Evolutionary conservation across 768 basidiomycete genomes (phyloP).

Genomic region (Trametes cingulata): DNA sequence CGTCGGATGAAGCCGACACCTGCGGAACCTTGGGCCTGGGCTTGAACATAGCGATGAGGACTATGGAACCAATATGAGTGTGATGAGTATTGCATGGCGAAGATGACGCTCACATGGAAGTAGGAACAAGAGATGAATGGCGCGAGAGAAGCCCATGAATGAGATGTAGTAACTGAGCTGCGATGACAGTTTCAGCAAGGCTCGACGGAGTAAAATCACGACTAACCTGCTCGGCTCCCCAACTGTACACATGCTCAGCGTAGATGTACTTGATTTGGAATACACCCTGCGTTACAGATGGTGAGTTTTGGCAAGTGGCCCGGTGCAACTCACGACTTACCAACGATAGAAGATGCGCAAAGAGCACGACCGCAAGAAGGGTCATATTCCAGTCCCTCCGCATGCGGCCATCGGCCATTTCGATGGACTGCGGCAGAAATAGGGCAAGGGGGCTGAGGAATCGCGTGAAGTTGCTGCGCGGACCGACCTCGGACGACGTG

Average conservation of each 20-base stretch:
- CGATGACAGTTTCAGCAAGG: background rate
- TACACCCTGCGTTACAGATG: conserved; percentile 47
- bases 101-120: conserved; percentile 57
- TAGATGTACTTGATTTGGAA: conserved; percentile 80
- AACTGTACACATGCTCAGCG: conserved; percentile 68
- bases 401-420: conserved; percentile 38
- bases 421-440: conserved; percentile 60
- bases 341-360: conserved; percentile 62
- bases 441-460: conserved; percentile 68
- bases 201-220: background rate
- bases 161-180: conserved; percentile 78
- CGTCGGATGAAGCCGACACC: conserved; percentile 12
- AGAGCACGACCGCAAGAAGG: conserved; percentile 61
- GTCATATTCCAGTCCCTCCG: conserved; percentile 76
- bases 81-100: conserved; percentile 19
- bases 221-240: conserved; percentile 60
- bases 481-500: conserved; percentile 31
- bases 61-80: conserved; percentile 39
- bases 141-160: conserved; percentile 62
- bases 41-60: conserved; percentile 64
- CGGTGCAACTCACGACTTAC: conserved; percentile 44
- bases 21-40: conserved; percentile 32
- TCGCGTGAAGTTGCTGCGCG: conserved; percentile 31
- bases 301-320: background rate
- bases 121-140: conserved; percentile 63